Percentiles rank a stretch among this genome's conserved stretches.
Evolutionary conservation across 768 basidiomycete genomes (phyloP).

Genomic region (Serpula lacrymans): DNA sequence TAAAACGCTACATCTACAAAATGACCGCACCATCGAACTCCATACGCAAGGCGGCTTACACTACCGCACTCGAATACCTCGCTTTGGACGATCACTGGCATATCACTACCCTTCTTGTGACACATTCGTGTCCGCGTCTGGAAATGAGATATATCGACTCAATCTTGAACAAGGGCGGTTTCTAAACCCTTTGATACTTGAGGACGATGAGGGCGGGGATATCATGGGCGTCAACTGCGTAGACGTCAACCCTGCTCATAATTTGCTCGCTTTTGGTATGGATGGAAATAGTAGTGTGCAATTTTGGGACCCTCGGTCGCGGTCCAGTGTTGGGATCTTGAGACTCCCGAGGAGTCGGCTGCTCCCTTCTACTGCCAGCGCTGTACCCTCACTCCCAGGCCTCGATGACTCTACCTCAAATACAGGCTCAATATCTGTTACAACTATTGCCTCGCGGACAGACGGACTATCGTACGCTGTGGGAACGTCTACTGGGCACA

Average conservation of each 20-base stretch:
- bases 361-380: slow-evolving; percentile 35
- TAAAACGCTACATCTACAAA: slow-evolving; percentile 94
- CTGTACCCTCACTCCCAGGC: slow-evolving; percentile 29
- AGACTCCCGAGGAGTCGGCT: slow-evolving; percentile 55
- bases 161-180: slow-evolving; percentile 96
- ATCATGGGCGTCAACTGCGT: slow-evolving; percentile 86
- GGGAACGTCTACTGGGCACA: slow-evolving; percentile 94
- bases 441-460: slow-evolving; percentile 76
- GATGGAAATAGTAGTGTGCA: slow-evolving; percentile 87
- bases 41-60: slow-evolving; percentile 94
- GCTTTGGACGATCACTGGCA: slow-evolving; percentile 86
- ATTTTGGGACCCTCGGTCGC: slow-evolving; percentile 94
- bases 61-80: slow-evolving; percentile 91
- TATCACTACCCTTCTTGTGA: slow-evolving; percentile 96
- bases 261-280: slow-evolving; percentile 83
- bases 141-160: slow-evolving; percentile 86
- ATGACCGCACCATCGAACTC: slow-evolving; percentile 89
- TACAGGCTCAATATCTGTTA: slow-evolving; percentile 53
- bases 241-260: slow-evolving; percentile 92
- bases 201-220: slow-evolving; percentile 45
- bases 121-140: slow-evolving; percentile 78
- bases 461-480: slow-evolving; percentile 94
- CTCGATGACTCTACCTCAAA: slow-evolving; percentile 29
- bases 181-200: slow-evolving; percentile 72
- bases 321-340: slow-evolving; percentile 69